Base-by-base conservation (phyloP, 352 stramenopile species). In the Globisporangium takayamanum region DNA sequence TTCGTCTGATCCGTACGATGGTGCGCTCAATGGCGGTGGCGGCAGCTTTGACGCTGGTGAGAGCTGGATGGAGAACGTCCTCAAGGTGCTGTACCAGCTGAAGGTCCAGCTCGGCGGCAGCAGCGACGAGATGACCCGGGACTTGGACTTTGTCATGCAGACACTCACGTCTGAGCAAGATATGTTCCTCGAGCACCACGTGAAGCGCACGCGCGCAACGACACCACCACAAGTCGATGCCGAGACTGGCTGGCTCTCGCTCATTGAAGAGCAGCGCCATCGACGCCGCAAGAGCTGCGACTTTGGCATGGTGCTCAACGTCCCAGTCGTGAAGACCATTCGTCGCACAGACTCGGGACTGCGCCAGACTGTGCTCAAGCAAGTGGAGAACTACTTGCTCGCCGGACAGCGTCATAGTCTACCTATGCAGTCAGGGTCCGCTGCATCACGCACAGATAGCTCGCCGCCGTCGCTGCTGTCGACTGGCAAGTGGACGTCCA, bases 41-140 rank as follows among this genome's bases (percentile, higher is more conserved):
- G 22, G 48, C 22, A 22, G 7, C 39, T 56, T 59, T 15, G 63
- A 60, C 37, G 70, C 82, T 14, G 79, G 76, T n/a, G 79, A 89
- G 44, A 87, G 74, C 55, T 80, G 70, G 62, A 87, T 90, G 80
- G 80, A 87, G 55, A 80, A 86, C 64, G 76, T 90, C 37, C 74
- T 88, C 39, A 76, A 75, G 47, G 78, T 76, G 33, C 62, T 90
- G 10, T 60, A 68, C 28, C 63, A 79, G 45, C 55, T 90, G 14
- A 80, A 82, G 41, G 45, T 75, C 0, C 70, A 77, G 39, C 59
- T 83, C 46, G 57, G 55, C 20, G 42, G 37, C 49, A 59, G 59
- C 28, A 70, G 61, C 26, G 72, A 83, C 26, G 68, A 77, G n/a
- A 61, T 72, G 15, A 68, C 64, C 33, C 62, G 57, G 25, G 61